Evolutionary conservation across 2,329 filamentous ascomycete species (phyloP).

Genomic region (Microdochium nivale): DNA sequence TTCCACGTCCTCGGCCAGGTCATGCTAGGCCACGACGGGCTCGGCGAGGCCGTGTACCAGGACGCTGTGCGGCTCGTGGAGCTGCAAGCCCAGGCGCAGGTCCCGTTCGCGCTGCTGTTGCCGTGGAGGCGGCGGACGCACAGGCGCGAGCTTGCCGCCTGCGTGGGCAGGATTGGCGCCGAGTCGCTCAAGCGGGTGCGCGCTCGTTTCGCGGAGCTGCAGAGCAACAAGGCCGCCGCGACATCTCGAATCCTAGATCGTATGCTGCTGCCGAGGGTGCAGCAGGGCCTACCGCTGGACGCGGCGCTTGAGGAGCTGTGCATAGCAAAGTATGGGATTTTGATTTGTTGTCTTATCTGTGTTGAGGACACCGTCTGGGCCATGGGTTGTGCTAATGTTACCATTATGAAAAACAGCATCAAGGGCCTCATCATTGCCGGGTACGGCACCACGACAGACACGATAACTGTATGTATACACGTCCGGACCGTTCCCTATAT

Average conservation of each 20-base stretch:
- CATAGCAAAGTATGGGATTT: neutral
- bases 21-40: no score
- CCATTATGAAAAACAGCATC: neutral
- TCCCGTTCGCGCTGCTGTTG: neutral
- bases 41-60: no score
- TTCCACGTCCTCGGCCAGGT: no score
- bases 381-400: neutral
- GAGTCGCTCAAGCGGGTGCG: neutral
- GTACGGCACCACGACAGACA: neutral
- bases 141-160: neutral
- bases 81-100: neutral
- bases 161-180: neutral
- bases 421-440: neutral
- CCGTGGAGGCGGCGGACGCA: neutral
- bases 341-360: neutral
- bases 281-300: neutral
- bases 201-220: neutral
- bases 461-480: neutral
- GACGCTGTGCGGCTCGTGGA: neutral
- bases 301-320: neutral
- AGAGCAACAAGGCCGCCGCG: neutral
- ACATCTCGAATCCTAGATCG: neutral
- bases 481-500: neutral
- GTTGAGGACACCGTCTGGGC: neutral
- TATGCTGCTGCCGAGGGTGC: neutral